Evolutionary conservation across 2,329 filamentous ascomycete genomes (phyloP).

Genomic region (Geosmithia morbida): DNA sequence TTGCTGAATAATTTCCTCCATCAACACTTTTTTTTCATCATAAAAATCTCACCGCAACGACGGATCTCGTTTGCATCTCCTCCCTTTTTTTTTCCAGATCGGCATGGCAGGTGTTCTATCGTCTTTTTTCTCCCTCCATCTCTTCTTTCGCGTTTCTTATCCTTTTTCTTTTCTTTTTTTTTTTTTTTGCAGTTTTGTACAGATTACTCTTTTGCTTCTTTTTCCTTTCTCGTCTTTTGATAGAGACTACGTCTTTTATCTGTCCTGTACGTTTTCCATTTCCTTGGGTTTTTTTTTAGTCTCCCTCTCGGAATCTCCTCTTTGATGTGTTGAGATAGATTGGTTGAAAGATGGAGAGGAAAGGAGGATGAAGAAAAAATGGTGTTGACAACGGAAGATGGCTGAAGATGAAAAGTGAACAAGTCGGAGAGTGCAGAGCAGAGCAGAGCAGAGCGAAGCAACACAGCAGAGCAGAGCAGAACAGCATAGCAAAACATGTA

Average conservation of each 20-base stretch:
- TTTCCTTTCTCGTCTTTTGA: too few relatives aligned
- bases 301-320: too few relatives aligned
- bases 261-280: too few relatives aligned
- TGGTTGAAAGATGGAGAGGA: too few relatives aligned
- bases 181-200: background rate
- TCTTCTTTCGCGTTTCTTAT: background rate
- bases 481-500: background rate
- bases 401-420: background rate
- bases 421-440: too few relatives aligned
- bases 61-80: too few relatives aligned
- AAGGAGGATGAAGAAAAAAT: background rate
- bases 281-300: too few relatives aligned
- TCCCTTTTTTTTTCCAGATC: background rate
- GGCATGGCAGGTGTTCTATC: background rate
- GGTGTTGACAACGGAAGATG: background rate
- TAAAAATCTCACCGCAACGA: too few relatives aligned
- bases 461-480: background rate
- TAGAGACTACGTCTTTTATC: too few relatives aligned
- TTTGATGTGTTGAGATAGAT: background rate
- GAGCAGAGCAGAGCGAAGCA: background rate
- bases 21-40: too few relatives aligned
- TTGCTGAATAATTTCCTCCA: too few relatives aligned
- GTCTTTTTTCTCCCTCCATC: background rate
- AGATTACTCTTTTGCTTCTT: background rate
- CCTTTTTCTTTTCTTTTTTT: conserved; percentile 3